These are phyloP conservation scores for Nannochloris sp. DNA, from an alignment of 139 green algal species.

Conservation along the genomic window DNA sequence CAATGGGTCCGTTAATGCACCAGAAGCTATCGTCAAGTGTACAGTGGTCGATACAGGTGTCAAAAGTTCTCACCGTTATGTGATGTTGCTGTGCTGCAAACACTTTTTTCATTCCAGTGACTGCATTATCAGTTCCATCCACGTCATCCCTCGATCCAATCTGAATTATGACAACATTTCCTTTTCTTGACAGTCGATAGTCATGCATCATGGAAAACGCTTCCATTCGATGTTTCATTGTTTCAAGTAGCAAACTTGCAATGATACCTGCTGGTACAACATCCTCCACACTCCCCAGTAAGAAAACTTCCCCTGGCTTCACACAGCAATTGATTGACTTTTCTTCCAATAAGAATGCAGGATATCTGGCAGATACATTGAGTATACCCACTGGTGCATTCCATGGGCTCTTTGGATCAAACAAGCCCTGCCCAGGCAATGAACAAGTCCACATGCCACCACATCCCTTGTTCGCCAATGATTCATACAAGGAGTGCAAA, in stretches of 20 bases:
- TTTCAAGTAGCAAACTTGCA: slow-evolving; percentile 6
- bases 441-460: slow-evolving; percentile 16
- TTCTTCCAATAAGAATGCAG: slow-evolving; percentile 6
- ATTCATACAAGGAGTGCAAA: not conserved
- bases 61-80: too few species aligned
- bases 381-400: slow-evolving; percentile 16
- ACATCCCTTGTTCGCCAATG: slow-evolving; percentile 7
- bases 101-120: too few species aligned
- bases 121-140: not conserved
- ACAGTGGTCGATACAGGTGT: too few species aligned
- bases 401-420: slow-evolving; percentile 21
- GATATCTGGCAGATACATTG: slow-evolving; percentile 17
- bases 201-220: not conserved
- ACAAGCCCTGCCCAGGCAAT: slow-evolving; percentile 18
- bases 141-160: not conserved
- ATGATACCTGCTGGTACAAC: slow-evolving; percentile 7
- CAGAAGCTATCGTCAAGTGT: too few species aligned
- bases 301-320: slow-evolving; percentile 3
- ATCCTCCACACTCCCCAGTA: slow-evolving; percentile 4
- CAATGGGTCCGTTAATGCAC: not conserved
- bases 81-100: too few species aligned
- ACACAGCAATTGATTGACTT: not conserved
- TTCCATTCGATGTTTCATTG: slow-evolving; percentile 14
- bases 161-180: not conserved
- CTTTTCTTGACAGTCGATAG: not conserved